These are phyloP conservation scores for Escovopsis weberi DNA, from an alignment of 2,329 filamentous ascomycete species.

Conservation along the genomic window DNA sequence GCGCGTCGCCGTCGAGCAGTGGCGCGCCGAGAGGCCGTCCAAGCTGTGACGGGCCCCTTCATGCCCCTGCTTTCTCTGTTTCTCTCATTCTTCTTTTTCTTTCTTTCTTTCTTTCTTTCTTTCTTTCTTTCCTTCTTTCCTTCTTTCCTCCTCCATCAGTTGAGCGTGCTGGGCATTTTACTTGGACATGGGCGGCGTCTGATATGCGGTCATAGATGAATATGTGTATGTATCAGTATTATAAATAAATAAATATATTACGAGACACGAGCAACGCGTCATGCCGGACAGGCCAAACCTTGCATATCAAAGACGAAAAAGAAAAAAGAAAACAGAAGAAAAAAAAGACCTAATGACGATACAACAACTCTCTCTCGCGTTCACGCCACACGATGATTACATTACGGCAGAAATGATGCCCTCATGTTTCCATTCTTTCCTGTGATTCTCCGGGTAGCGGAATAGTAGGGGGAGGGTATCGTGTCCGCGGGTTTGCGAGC, in stretches of 20 bases:
- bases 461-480: slow-evolving; percentile 12
- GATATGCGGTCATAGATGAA: neutral
- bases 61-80: neutral
- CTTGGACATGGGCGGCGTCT: neutral
- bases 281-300: neutral
- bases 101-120: neutral
- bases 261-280: neutral
- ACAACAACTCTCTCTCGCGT: neutral
- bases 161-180: neutral
- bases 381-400: neutral
- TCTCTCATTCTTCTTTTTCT: neutral
- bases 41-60: slow-evolving; percentile 18
- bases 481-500: slow-evolving; percentile 12
- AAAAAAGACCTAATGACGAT: neutral
- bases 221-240: neutral
- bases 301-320: neutral
- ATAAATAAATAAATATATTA: neutral
- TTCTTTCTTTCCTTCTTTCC: neutral
- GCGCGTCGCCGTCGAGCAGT: slow-evolving; percentile 34
- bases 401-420: neutral
- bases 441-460: too few species aligned
- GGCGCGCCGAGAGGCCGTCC: slow-evolving; percentile 26
- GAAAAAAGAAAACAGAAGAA: neutral
- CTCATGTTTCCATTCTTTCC: neutral
- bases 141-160: neutral